Evolutionary conservation across 2,329 filamentous ascomycete species (phyloP).

Genomic region (Diaporthe vexans): DNA sequence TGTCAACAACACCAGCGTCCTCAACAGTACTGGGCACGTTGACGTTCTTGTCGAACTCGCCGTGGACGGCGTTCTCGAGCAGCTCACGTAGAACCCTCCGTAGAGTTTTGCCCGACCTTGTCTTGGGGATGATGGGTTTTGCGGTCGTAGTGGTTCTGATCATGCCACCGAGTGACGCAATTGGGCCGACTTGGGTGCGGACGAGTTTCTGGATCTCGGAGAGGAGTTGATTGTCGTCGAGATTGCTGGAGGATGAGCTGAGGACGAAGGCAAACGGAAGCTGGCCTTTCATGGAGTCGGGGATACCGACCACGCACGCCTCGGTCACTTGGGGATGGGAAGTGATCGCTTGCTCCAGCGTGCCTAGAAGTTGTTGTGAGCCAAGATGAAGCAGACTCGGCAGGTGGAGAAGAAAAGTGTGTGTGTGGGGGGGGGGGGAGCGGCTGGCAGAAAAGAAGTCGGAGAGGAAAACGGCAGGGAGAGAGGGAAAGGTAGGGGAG

Average conservation of each 20-base stretch:
- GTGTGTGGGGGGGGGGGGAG: too few species aligned
- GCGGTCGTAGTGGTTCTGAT: conserved; percentile 71
- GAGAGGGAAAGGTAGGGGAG: too few species aligned
- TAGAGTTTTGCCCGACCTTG: conserved; percentile 91
- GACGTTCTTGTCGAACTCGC: conserved; percentile 79
- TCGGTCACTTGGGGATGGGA: conserved; percentile 85
- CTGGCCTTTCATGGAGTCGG: conserved; percentile 89
- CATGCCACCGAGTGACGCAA: conserved; percentile 87
- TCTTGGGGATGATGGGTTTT: conserved; percentile 90
- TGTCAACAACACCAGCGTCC: conserved; percentile 80
- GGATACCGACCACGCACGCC: conserved; percentile 87
- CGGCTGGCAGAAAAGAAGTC: background rate
- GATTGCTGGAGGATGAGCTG: conserved; percentile 63
- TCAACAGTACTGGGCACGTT: conserved; percentile 88
- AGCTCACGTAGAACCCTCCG: conserved; percentile 85
- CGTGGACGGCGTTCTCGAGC: conserved; percentile 84
- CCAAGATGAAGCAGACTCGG: too few species aligned
- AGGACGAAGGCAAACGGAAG: conserved; percentile 89
- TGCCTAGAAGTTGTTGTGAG: conserved; percentile 63
- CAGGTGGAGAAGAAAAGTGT: background rate
- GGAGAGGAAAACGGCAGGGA: too few species aligned
- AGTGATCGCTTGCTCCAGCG: conserved; percentile 92
- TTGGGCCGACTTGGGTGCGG: conserved; percentile 86
- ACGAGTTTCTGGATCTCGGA: conserved; percentile 81
- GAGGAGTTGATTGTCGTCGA: conserved; percentile 61